Conservation (phyloP, 192 early-diverging fungal genomes). For the Podila verticillata region DNA sequence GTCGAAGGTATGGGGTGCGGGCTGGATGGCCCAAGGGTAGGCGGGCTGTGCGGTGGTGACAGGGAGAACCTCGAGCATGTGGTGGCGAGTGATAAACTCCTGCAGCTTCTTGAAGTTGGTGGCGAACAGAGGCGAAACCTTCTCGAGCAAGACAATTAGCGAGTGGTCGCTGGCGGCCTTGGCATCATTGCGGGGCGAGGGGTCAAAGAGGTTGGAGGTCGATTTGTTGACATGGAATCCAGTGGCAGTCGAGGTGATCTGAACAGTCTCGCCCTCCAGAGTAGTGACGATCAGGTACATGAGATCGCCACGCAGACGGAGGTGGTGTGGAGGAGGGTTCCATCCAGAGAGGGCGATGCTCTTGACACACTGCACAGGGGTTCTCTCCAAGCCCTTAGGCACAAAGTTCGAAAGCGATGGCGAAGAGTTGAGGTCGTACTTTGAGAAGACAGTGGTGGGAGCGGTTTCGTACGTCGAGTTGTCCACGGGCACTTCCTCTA, state of each 20-base stretch:
- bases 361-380: slow-evolving; percentile 72
- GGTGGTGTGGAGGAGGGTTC: slow-evolving; percentile 89
- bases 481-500: slow-evolving; percentile 41
- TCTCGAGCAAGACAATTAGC: slow-evolving; percentile 71
- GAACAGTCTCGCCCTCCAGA: slow-evolving; percentile 82
- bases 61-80: slow-evolving; percentile 84
- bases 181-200: slow-evolving; percentile 55
- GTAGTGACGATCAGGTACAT: slow-evolving; percentile 90
- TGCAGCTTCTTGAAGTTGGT: slow-evolving; percentile 74
- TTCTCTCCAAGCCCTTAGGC: slow-evolving; percentile 60
- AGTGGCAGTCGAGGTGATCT: slow-evolving; percentile 84
- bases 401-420: slow-evolving; percentile 65
- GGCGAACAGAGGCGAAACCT: slow-evolving; percentile 76
- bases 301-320: slow-evolving; percentile 84
- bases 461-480: slow-evolving; percentile 51
- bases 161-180: slow-evolving; percentile 66
- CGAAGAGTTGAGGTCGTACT: slow-evolving; percentile 54
- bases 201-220: slow-evolving; percentile 74
- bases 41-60: slow-evolving; percentile 71
- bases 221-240: slow-evolving; percentile 94
- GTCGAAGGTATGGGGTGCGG: slow-evolving; percentile 64
- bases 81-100: slow-evolving; percentile 66
- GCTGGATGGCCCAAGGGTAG: slow-evolving; percentile 86
- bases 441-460: slow-evolving; percentile 59
- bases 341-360: slow-evolving; percentile 86